Evolutionary conservation across 805 yeast genomes (phyloP).

Genomic region (Saturnispora mendoncae): DNA sequence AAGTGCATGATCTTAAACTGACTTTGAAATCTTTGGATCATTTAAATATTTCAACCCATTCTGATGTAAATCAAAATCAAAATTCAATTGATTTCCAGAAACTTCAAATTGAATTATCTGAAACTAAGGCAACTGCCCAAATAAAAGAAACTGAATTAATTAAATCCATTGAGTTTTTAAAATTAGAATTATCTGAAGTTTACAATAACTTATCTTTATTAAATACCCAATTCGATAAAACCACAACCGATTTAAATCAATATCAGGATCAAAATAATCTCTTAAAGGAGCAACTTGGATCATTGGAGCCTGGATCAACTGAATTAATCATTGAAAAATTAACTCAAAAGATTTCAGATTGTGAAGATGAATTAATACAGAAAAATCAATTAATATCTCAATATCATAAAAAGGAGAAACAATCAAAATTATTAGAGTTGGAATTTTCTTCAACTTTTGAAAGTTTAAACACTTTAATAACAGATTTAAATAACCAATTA

Average conservation of each 20-base stretch:
- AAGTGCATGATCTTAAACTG: constrained; percentile 19
- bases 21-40: constrained; percentile 27
- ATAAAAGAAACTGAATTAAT: not conserved
- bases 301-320: constrained; percentile 5
- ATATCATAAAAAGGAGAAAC: constrained; percentile 28
- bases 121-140: constrained; percentile 24
- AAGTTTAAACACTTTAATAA: constrained; percentile 35
- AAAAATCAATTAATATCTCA: not conserved
- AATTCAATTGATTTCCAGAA: constrained; percentile 21
- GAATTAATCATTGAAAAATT: constrained; percentile 13
- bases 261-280: not conserved
- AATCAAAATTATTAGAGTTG: constrained; percentile 38
- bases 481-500: constrained; percentile 15
- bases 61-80: constrained; percentile 23
- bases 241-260: not conserved
- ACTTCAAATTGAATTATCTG: constrained; percentile 12
- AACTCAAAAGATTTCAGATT: constrained; percentile 24
- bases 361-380: constrained; percentile 17
- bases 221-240: not conserved
- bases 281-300: constrained; percentile 14
- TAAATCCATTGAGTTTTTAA: constrained; percentile 17
- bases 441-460: constrained; percentile 35
- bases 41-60: too few relatives aligned
- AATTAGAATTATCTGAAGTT: constrained; percentile 15
- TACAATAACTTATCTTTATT: not conserved